These are phyloP conservation scores for Platanthera guangdongensis DNA, from an alignment of 106 monocot genomes.

Conservation along the genomic window DNA sequence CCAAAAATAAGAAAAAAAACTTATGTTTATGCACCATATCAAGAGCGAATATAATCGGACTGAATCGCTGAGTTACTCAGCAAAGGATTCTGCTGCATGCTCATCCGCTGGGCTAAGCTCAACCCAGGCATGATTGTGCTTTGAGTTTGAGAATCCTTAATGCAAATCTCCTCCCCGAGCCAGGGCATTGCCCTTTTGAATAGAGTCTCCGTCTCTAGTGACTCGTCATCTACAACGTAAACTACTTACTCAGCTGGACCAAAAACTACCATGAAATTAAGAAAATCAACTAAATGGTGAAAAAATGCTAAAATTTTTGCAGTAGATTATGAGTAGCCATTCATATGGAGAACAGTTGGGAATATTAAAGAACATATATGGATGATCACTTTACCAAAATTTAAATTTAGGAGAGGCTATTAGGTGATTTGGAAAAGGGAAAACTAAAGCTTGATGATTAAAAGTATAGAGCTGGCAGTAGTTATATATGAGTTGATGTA, in stretches of 20 bases:
- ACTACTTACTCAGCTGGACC: background rate
- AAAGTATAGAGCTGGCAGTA: too few relatives aligned
- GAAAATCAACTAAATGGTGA: background rate
- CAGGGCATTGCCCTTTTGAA: slow-evolving; percentile 81
- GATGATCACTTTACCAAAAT: too few relatives aligned
- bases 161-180: slow-evolving; percentile 77
- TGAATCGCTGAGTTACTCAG: slow-evolving; percentile 45
- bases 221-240: slow-evolving; percentile 54
- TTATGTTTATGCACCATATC: too few relatives aligned
- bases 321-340: background rate
- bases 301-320: background rate
- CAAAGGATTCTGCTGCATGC: slow-evolving; percentile 63
- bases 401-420: too few relatives aligned
- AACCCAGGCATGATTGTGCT: slow-evolving; percentile 61
- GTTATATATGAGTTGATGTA: too few relatives aligned
- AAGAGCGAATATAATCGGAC: slow-evolving; percentile 48
- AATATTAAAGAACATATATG: background rate
- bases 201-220: slow-evolving; percentile 71
- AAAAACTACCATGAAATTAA: background rate
- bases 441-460: too few relatives aligned
- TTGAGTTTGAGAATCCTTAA: slow-evolving; percentile 62
- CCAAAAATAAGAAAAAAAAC: too few relatives aligned
- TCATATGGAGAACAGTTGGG: background rate
- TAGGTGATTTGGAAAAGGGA: too few relatives aligned
- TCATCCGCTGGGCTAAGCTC: slow-evolving; percentile 79